These are phyloP conservation scores for Metschnikowia matae DNA, from an alignment of 805 yeast species.

Conservation along the genomic window DNA sequence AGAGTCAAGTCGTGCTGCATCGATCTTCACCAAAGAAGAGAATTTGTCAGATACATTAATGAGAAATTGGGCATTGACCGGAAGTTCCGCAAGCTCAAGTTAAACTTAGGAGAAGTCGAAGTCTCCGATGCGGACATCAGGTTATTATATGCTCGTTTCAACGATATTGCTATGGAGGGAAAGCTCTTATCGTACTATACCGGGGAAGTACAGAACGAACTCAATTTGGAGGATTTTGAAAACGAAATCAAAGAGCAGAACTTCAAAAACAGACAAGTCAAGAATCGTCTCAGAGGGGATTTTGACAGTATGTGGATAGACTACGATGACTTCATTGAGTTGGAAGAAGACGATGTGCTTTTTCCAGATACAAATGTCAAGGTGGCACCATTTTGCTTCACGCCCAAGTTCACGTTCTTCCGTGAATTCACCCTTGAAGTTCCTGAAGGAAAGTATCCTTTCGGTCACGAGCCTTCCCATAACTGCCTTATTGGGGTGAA, in stretches of 20 bases:
- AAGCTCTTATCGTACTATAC: slow-evolving; percentile 16
- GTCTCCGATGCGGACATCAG: slow-evolving; percentile 66
- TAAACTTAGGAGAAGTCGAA: slow-evolving; percentile 68
- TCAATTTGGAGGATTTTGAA: slow-evolving; percentile 13
- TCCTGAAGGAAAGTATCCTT: slow-evolving; percentile 46
- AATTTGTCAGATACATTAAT: slow-evolving; percentile 34
- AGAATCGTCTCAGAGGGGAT: slow-evolving; percentile 16
- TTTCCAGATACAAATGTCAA: slow-evolving; percentile 41
- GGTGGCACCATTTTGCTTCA: slow-evolving; percentile 43
- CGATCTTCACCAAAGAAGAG: slow-evolving; percentile 40
- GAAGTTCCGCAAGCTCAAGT: slow-evolving; percentile 47
- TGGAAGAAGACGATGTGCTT: slow-evolving; percentile 47
- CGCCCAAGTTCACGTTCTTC: slow-evolving; percentile 61
- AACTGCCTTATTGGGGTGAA: slow-evolving; percentile 53
- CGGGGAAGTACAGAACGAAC: slow-evolving; percentile 8
- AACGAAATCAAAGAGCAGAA: slow-evolving; percentile 5
- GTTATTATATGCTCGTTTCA: slow-evolving; percentile 58
- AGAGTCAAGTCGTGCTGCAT: slow-evolving; percentile 30
- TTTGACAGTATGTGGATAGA: slow-evolving; percentile 61
- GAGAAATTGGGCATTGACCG: slow-evolving; percentile 34
- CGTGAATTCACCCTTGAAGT: slow-evolving; percentile 46
- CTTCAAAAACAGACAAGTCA: background rate
- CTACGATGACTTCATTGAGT: slow-evolving; percentile 67
- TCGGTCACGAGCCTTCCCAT: slow-evolving; percentile 62
- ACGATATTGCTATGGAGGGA: slow-evolving; percentile 44